Percentiles rank a stretch among this genome's conserved stretches.
Conservation (phyloP, 2,329 filamentous ascomycete species). For the Colletotrichum spaethianum region DNA sequence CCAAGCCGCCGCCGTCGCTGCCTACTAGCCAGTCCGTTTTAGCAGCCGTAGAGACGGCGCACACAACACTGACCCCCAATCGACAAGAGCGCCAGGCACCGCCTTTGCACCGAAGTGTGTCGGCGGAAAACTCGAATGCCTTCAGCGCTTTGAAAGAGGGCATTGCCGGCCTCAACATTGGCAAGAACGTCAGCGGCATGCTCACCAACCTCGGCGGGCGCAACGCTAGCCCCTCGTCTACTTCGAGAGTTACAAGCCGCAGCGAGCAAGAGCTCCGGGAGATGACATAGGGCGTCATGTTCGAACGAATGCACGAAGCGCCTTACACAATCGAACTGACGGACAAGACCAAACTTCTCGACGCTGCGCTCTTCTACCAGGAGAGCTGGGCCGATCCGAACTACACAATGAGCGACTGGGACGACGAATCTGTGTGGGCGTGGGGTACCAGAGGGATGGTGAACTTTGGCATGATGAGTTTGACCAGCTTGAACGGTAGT, state of each 20-base stretch:
- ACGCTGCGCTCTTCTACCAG: conserved; percentile 17
- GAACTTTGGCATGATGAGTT: conserved; percentile 30
- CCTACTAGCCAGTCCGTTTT: conserved; percentile 67
- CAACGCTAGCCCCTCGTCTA: conserved; percentile 44
- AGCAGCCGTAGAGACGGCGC: conserved; percentile 70
- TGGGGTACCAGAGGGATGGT: conserved; percentile 21
- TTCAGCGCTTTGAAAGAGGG: conserved; percentile 64
- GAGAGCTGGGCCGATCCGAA: conserved; percentile 22
- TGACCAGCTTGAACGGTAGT: conserved; percentile 8
- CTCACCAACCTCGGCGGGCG: conserved; percentile 52
- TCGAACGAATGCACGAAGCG: conserved; percentile 46
- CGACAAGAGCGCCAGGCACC: conserved; percentile 45
- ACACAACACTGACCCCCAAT: conserved; percentile 64
- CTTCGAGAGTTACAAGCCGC: conserved; percentile 42
- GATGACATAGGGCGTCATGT: conserved; percentile 62
- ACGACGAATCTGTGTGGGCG: background rate
- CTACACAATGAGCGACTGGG: conserved; percentile 16
- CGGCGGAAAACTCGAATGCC: conserved; percentile 60
- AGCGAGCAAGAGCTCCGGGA: conserved; percentile 61
- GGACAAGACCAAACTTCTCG: conserved; percentile 12
- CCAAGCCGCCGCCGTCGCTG: conserved; percentile 55
- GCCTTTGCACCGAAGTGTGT: conserved; percentile 60
- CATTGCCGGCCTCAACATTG: conserved; percentile 63
- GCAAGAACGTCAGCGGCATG: conserved; percentile 62
- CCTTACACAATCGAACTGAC: conserved; percentile 47